phyloP scores from a whole-genome alignment of 2,329 filamentous ascomycete genomes.

The Chaetomiaceae sp. region DNA sequence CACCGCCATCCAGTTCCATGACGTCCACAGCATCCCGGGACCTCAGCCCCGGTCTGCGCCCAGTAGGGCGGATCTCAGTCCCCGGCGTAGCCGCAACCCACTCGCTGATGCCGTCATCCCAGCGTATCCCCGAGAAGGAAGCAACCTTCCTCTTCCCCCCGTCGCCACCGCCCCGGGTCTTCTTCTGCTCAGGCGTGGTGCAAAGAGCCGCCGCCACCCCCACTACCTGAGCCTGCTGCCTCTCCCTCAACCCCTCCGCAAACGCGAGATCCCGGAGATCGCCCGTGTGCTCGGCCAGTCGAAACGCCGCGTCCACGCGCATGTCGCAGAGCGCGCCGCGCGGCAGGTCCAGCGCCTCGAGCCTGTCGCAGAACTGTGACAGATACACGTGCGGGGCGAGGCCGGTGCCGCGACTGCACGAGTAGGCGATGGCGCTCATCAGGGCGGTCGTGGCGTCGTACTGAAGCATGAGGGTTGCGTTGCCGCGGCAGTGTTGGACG shows the following conservation, averaged over 20 bases:
- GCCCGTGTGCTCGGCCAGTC: slow-evolving; percentile 48
- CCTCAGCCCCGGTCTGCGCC: background rate
- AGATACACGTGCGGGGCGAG: slow-evolving; percentile 38
- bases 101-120: slow-evolving; percentile 38
- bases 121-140: slow-evolving; percentile 29
- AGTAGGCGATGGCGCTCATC: slow-evolving; percentile 43
- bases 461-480: slow-evolving; percentile 20
- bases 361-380: slow-evolving; percentile 37
- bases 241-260: slow-evolving; percentile 41
- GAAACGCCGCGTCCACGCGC: slow-evolving; percentile 45
- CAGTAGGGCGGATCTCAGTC: background rate
- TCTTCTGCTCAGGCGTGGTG: background rate
- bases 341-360: slow-evolving; percentile 35
- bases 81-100: slow-evolving; percentile 30
- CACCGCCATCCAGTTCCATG: background rate
- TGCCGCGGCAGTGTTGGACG: slow-evolving; percentile 7
- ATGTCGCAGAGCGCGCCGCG: slow-evolving; percentile 36
- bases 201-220: background rate
- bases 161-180: background rate
- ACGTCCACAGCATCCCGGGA: background rate
- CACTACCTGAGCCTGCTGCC: background rate
- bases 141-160: slow-evolving; percentile 6
- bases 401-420: slow-evolving; percentile 39
- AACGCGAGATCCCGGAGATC: slow-evolving; percentile 51
- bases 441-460: slow-evolving; percentile 37